Evolutionary conservation across 139 green algal genomes (phyloP).

Genomic region (Chlamydomonas asymmetrica): DNA sequence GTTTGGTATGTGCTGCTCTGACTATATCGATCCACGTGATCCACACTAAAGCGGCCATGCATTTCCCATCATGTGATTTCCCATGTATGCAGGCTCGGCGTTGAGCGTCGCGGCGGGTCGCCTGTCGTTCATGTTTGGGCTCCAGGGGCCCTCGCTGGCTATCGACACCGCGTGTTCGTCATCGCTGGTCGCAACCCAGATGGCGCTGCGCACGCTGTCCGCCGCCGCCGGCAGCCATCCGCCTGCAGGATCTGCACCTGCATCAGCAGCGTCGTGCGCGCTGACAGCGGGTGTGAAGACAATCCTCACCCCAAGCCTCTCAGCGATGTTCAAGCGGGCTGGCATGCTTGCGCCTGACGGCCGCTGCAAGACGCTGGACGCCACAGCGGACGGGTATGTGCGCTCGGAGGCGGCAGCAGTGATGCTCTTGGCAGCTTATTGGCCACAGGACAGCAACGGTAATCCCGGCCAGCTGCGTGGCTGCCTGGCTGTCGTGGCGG

Average conservation of each 20-base stretch:
- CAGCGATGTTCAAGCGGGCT: conserved; percentile 64
- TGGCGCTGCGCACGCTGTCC: conserved; percentile 35
- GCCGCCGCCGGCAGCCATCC: conserved; percentile 18
- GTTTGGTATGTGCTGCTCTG: too few relatives aligned
- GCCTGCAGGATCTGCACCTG: too few relatives aligned
- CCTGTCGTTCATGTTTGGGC: conserved; percentile 77
- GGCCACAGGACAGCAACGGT: background rate
- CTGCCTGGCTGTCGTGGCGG: conserved; percentile 46
- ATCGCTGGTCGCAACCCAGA: conserved; percentile 65
- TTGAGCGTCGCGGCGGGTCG: conserved; percentile 75
- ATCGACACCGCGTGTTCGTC: conserved; percentile 86
- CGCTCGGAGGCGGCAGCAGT: conserved; percentile 66
- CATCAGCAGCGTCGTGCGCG: background rate
- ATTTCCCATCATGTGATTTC: background rate
- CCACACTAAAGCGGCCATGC: too few relatives aligned
- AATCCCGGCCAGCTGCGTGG: conserved; percentile 3
- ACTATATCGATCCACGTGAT: too few relatives aligned
- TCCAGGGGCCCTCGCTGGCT: conserved; percentile 66
- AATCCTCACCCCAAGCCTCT: conserved; percentile 58
- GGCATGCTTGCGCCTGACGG: conserved; percentile 80
- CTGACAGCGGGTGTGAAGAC: conserved; percentile 50
- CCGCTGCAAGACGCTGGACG: conserved; percentile 84
- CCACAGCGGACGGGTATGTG: conserved; percentile 80
- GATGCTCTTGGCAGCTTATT: conserved; percentile 21
- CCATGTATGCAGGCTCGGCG: conserved; percentile 46